phyloP scores from a whole-genome alignment of 768 basidiomycete species.

The Calocybe gangraenosa region DNA sequence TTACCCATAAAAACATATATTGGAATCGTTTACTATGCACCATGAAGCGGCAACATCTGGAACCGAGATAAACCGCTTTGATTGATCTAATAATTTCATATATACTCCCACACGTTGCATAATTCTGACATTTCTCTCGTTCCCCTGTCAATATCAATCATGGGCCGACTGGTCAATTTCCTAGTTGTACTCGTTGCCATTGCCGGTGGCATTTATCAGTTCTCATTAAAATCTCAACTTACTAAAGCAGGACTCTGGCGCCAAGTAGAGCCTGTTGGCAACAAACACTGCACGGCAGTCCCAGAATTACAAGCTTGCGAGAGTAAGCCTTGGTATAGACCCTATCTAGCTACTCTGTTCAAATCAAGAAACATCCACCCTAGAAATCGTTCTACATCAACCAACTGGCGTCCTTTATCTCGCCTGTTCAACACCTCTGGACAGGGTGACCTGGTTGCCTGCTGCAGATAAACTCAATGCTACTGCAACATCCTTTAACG shows the following conservation, averaged over 20 bases:
- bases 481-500: conserved; percentile 34
- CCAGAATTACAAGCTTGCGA: conserved; percentile 64
- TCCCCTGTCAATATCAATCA: too few species aligned
- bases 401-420: conserved; percentile 55
- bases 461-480: conserved; percentile 30
- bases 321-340: conserved; percentile 35
- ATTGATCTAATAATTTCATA: too few species aligned
- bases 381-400: conserved; percentile 59
- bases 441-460: conserved; percentile 52
- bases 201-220: conserved; percentile 40
- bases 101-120: too few species aligned
- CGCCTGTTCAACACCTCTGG: conserved; percentile 53
- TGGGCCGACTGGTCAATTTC: conserved; percentile 23
- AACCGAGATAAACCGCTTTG: too few species aligned
- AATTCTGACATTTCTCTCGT: too few species aligned
- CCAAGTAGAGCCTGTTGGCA: conserved; percentile 39
- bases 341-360: neutral
- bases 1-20: too few species aligned
- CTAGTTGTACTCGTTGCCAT: conserved; percentile 34
- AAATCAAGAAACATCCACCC: neutral
- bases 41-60: too few species aligned
- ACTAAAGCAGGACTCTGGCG: conserved; percentile 40
- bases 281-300: conserved; percentile 43
- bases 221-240: conserved; percentile 45
- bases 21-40: too few species aligned